A percentile compares a stretch with the other conserved stretches of the same genome.
Evolutionary conservation across 495 filamentous ascomycete genomes (phyloP).

Genomic region (Neurospora sp.): DNA sequence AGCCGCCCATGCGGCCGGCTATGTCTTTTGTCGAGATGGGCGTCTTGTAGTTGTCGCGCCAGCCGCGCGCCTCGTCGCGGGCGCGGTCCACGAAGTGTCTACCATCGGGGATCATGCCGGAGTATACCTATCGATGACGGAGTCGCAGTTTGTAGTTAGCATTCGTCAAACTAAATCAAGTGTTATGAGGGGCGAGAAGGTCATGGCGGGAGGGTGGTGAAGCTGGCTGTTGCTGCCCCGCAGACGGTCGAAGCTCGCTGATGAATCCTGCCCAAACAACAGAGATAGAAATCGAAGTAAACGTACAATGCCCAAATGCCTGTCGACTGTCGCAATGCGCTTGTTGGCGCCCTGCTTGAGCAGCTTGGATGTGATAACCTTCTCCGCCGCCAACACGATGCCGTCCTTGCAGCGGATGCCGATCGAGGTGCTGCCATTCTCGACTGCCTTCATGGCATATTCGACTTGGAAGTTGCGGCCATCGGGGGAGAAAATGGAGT

Average conservation of each 20-base stretch:
- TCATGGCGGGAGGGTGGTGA: not conserved
- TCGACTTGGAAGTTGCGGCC: conserved; percentile 99
- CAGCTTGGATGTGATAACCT: conserved; percentile 89
- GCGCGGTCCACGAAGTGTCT: conserved; percentile 91
- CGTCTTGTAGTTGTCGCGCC: conserved; percentile 81
- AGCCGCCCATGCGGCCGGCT: conserved; percentile 82
- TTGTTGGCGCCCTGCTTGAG: conserved; percentile 91
- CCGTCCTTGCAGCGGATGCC: conserved; percentile 97
- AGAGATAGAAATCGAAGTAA: not conserved
- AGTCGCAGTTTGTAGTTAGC: not conserved
- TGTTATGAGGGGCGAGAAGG: not conserved
- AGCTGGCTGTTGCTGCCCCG: not conserved
- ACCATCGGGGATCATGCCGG: conserved; percentile 88
- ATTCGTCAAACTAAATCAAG: not conserved
- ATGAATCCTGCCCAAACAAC: not conserved
- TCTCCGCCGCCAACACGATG: conserved; percentile 92
- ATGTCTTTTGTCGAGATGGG: conserved; percentile 82
- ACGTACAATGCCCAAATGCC: conserved; percentile 85
- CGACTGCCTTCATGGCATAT: conserved; percentile 96
- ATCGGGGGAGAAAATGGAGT: conserved; percentile 98
- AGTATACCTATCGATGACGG: conserved; percentile 57
- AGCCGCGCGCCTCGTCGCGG: conserved; percentile 80
- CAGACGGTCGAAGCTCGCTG: not conserved
- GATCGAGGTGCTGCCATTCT: conserved; percentile 94
- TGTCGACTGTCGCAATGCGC: conserved; percentile 88